A percentile compares a stretch with the other conserved stretches of the same genome.
Evolutionary conservation across 2,329 filamentous ascomycete genomes (phyloP).

Genomic region (Fusarium guadeloupense): DNA sequence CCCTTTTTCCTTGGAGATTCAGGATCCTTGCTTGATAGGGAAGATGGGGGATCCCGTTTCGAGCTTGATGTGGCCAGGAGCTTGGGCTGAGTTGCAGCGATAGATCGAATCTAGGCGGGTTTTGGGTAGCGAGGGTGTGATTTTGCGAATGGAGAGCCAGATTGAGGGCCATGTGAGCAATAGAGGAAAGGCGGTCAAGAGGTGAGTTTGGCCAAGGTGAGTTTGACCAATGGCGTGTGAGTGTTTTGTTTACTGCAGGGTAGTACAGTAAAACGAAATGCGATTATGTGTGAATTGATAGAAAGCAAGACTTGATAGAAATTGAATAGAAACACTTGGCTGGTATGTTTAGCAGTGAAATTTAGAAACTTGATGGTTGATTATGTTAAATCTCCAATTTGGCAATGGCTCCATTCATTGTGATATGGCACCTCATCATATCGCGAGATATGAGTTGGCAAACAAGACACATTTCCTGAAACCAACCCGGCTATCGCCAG

Average conservation of each 20-base stretch:
- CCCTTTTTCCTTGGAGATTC: conserved; percentile 14
- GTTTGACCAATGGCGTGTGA: conserved; percentile 12
- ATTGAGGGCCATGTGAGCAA: conserved; percentile 26
- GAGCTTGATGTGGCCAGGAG: conserved; percentile 21
- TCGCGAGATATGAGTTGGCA: conserved; percentile 1
- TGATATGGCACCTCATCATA: too few species aligned
- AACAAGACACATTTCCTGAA: conserved; percentile 5
- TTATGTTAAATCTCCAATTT: conserved; percentile 15
- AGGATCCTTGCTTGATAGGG: conserved; percentile 5
- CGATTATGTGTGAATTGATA: too few species aligned
- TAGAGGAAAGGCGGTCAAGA: conserved; percentile 41
- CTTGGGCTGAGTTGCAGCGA: conserved; percentile 18
- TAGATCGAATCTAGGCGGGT: conserved; percentile 30
- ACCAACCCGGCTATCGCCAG: conserved; percentile 2
- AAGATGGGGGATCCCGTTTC: conserved; percentile 3
- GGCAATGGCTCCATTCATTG: neutral
- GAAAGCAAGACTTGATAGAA: neutral
- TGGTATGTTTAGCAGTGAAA: conserved; percentile 4
- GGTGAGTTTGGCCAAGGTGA: conserved; percentile 3
- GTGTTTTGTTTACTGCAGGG: conserved; percentile 21
- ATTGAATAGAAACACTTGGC: conserved; percentile 2
- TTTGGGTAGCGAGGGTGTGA: conserved; percentile 17
- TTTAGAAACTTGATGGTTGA: conserved; percentile 1
- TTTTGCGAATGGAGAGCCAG: conserved; percentile 19
- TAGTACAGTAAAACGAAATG: too few species aligned